Evolutionary conservation across 2,329 filamentous ascomycete genomes (phyloP).

Genomic region (Orbilia blumenaviensis): DNA sequence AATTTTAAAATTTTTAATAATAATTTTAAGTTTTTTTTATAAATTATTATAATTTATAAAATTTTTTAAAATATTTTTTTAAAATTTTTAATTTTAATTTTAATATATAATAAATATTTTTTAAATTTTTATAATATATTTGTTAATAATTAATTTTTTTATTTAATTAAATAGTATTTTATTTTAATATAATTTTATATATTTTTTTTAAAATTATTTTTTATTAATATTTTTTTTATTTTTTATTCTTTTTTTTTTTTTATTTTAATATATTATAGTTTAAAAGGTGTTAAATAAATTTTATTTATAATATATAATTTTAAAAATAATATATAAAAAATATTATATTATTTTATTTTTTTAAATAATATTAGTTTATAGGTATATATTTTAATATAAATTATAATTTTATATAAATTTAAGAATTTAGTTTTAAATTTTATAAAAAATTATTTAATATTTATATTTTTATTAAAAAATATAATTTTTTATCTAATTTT

Average conservation of each 20-base stretch:
- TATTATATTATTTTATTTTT: not conserved
- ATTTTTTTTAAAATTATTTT: too few relatives aligned
- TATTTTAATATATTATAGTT: not conserved
- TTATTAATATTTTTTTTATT: not conserved
- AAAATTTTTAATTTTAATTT: not conserved
- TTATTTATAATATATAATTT: not conserved
- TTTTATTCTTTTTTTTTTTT: not conserved
- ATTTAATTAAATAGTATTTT: not conserved
- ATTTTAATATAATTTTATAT: too few relatives aligned
- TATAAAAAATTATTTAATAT: not conserved
- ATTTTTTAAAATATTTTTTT: not conserved
- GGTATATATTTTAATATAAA: not conserved
- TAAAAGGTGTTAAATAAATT: not conserved
- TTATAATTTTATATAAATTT: not conserved
- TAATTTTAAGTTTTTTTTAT: too few relatives aligned
- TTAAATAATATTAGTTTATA: not conserved
- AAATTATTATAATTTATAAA: too few relatives aligned
- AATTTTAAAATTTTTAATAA: too few relatives aligned
- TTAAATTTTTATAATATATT: not conserved
- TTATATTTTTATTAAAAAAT: not conserved
- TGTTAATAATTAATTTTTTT: not conserved
- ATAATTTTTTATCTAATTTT: not conserved
- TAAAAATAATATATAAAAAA: not conserved
- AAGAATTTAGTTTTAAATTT: not conserved
- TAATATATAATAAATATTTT: not conserved